Evolutionary conservation across 106 monocot genomes (phyloP).

Genomic region (Acanthochlamys bracteata): DNA sequence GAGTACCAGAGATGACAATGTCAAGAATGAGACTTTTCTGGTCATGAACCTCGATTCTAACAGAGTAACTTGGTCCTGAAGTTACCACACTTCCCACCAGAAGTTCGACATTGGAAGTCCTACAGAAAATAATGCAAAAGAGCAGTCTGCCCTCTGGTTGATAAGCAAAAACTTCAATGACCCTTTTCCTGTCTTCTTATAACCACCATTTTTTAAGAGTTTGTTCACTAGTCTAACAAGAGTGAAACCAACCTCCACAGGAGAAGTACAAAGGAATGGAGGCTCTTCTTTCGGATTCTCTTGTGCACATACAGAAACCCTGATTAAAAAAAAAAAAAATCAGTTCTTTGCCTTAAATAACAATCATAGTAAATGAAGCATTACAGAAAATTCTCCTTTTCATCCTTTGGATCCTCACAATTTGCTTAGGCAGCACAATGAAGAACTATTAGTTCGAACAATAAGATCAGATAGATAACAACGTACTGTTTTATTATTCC

Average conservation of each 20-base stretch:
- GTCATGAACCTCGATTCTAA: too few species aligned
- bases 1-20: conserved; percentile 61
- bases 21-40: too few species aligned
- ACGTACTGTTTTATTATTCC: too few species aligned
- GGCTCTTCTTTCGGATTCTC: conserved; percentile 42
- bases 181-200: conserved; percentile 55
- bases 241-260: conserved; percentile 58
- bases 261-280: conserved; percentile 74
- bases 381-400: background rate
- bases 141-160: conserved; percentile 88
- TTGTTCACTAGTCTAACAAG: background rate
- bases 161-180: conserved; percentile 70
- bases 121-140: conserved; percentile 89
- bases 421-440: background rate
- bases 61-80: too few species aligned
- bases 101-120: conserved; percentile 23
- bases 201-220: conserved; percentile 13
- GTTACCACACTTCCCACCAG: too few species aligned
- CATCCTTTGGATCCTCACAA: background rate
- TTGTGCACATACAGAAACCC: conserved; percentile 44
- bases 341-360: too few species aligned
- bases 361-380: background rate
- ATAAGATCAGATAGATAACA: background rate
- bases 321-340: conserved; percentile 8
- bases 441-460: background rate